Evolutionary conservation across 495 filamentous ascomycete genomes (phyloP).

Genomic region (Penicillium ucsense): DNA sequence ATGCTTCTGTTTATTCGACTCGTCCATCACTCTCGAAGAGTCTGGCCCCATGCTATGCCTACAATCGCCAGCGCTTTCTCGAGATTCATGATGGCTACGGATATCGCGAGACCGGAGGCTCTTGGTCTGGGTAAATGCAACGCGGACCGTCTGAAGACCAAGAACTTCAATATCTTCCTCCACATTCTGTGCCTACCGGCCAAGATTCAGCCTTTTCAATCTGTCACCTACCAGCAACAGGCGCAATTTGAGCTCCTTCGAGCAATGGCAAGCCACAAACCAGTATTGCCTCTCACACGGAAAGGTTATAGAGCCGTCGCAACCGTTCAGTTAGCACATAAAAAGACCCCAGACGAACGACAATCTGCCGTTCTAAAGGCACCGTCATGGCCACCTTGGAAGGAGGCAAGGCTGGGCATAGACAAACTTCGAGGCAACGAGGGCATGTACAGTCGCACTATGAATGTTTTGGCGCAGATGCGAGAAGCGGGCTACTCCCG

Average conservation of each 20-base stretch:
- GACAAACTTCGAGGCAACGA: slow-evolving; percentile 47
- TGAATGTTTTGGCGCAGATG: slow-evolving; percentile 47
- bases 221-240: slow-evolving; percentile 40
- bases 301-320: slow-evolving; percentile 54
- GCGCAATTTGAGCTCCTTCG: slow-evolving; percentile 55
- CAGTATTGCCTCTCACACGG: slow-evolving; percentile 46
- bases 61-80: slow-evolving; percentile 33
- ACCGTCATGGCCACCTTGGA: slow-evolving; percentile 64
- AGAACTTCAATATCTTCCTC: slow-evolving; percentile 45
- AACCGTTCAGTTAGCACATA: slow-evolving; percentile 52
- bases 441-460: slow-evolving; percentile 48
- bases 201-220: slow-evolving; percentile 37
- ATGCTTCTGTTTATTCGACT: slow-evolving; percentile 39
- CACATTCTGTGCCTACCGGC: slow-evolving; percentile 45
- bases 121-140: slow-evolving; percentile 1
- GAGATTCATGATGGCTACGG: slow-evolving; percentile 18
- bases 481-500: slow-evolving; percentile 52
- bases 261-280: slow-evolving; percentile 49
- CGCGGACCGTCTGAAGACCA: slow-evolving; percentile 17
- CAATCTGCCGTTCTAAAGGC: slow-evolving; percentile 51
- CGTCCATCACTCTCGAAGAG: slow-evolving; percentile 45
- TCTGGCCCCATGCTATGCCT: slow-evolving; percentile 48
- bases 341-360: slow-evolving; percentile 49
- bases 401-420: slow-evolving; percentile 48
- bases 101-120: neutral